Base-by-base conservation (phyloP, 1,284 basidiomycete genomes). In the Boletus semigastroideus region DNA sequence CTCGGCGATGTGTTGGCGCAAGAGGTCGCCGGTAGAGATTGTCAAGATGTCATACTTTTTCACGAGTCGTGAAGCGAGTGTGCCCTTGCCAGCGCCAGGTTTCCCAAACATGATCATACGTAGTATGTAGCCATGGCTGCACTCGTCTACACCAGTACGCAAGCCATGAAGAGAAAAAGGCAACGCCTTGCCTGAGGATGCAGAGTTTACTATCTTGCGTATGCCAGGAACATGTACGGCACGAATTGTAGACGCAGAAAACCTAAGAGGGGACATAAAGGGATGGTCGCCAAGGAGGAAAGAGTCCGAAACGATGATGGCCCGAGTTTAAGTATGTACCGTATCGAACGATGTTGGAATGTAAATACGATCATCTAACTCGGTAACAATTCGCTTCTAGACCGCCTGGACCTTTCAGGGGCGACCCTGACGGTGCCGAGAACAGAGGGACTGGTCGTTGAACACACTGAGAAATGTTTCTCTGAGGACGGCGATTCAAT, bases 41-140 rank as follows among this genome's bases (percentile, higher is more conserved):
- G 84, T 79, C 46, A 85, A 59, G 46, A 93, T 80, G 61, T 88
- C 85, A 63, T 89, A 90, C 69, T 90, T 87, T 59, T 83, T 78
- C 51, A 88, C 82, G 36, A 94, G 77, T 39, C 86, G 77, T 11
- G 78, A 77, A 5, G 87, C 80, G 39, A 93, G 77, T 0, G 91
- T 94, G 30, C 91, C 91, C 71, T 89, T 90, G 45, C 88, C 87
- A 38, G 86, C 80, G 28, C 86, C 88, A 4, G 88, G 88, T 69
- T 91, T 91, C 12, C 89, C 88, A 64, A 91, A 90, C 79, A 91
- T 84, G 53, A 91, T 73, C 84, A 91, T 87, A 36, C 89, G 80
- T 43, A 90, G 71, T 42, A 78, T 65, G 52, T 73, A 74, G 39
- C 66, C 61, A 66, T 70, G 66, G 46, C 69, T 61, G 16, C 66